These are phyloP conservation scores for Cladophialophora psammophila DNA, from an alignment of 2,329 filamentous ascomycete genomes.

Conservation along the genomic window DNA sequence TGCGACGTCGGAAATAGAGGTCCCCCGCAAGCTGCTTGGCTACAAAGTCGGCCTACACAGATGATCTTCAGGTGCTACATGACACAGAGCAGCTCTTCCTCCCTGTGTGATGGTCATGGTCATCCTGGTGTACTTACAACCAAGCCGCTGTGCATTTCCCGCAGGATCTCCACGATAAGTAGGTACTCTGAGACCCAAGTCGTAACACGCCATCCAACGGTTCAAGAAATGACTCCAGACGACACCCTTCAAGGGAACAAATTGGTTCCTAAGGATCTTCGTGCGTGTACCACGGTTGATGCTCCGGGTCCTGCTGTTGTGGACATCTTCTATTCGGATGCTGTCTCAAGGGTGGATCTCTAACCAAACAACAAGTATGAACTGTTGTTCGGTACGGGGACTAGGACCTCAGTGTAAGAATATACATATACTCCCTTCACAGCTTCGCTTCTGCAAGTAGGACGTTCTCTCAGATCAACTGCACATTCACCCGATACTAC, in stretches of 20 bases:
- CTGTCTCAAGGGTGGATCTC: neutral
- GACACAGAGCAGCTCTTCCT: neutral
- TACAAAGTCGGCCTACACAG: neutral
- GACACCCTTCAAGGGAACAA: neutral
- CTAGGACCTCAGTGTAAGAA: neutral
- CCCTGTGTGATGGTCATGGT: neutral
- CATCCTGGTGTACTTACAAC: neutral
- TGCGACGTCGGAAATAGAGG: neutral
- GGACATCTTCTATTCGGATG: neutral
- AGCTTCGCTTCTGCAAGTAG: neutral
- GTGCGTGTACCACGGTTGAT: neutral
- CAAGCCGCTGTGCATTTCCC: neutral
- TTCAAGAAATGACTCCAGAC: neutral
- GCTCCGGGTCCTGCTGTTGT: neutral
- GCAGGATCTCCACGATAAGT: neutral
- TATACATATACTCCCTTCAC: neutral
- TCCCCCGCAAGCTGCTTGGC: neutral
- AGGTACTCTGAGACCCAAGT: neutral
- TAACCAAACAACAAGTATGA: neutral
- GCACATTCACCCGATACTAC: neutral
- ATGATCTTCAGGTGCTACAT: neutral
- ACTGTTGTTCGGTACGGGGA: neutral
- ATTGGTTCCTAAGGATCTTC: neutral
- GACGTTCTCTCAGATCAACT: neutral
- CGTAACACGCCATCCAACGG: neutral